Evolutionary conservation across 306 rosid genomes (phyloP).

Genomic region (Astragalus membranaceus): DNA sequence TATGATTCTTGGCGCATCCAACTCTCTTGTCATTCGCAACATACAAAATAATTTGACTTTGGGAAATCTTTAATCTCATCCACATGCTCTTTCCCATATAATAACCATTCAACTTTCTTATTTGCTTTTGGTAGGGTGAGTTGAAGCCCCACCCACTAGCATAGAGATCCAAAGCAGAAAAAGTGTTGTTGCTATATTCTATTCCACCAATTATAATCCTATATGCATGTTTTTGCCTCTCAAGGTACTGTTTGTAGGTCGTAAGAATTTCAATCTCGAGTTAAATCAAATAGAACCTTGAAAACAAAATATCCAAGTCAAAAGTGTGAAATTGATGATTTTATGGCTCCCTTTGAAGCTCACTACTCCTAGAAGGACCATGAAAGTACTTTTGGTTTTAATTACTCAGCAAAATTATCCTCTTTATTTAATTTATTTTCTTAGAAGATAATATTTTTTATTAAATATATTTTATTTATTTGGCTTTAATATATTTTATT

Average conservation of each 20-base stretch:
- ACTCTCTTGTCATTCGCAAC: constrained; percentile 42
- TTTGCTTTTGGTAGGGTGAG: constrained; percentile 25
- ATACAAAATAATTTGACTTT: constrained; percentile 38
- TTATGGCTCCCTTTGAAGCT: neutral
- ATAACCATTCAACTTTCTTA: constrained; percentile 26
- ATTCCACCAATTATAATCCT: constrained; percentile 30
- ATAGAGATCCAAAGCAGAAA: constrained; percentile 20
- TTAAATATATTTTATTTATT: too few species aligned
- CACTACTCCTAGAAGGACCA: neutral
- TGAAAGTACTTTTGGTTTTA: neutral
- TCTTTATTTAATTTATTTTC: too few species aligned
- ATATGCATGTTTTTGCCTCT: constrained; percentile 7
- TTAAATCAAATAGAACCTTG: neutral
- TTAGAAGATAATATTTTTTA: too few species aligned
- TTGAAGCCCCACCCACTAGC: constrained; percentile 39
- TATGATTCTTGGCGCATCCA: constrained; percentile 44
- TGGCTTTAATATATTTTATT: too few species aligned
- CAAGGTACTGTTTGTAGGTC: neutral
- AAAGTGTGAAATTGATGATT: neutral
- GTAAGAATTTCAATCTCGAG: constrained; percentile 4
- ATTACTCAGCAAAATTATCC: neutral
- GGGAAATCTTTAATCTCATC: constrained; percentile 31
- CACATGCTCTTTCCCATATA: constrained; percentile 20
- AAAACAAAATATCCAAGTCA: constrained; percentile 11
- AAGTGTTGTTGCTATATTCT: constrained; percentile 33